These are phyloP conservation scores for Omphalotus guepiniiformis DNA, from an alignment of 768 basidiomycete genomes.

Conservation along the genomic window DNA sequence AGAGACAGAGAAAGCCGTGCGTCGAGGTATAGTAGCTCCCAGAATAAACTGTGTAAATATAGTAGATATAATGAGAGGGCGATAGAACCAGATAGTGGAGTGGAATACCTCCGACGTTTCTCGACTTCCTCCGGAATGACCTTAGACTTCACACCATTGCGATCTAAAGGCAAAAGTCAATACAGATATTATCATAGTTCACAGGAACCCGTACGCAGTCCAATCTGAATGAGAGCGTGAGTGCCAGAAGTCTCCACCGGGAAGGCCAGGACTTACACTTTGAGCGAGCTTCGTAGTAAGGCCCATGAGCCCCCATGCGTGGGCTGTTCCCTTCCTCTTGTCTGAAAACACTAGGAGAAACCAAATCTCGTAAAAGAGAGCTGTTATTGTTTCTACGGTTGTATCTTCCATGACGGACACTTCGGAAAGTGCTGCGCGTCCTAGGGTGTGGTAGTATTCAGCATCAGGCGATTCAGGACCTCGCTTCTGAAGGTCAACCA, in stretches of 20 bases:
- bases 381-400: constrained; percentile 55
- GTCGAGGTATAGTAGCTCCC: constrained; percentile 68
- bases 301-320: constrained; percentile 54
- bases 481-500: constrained; percentile 53
- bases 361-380: constrained; percentile 62
- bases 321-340: constrained; percentile 57
- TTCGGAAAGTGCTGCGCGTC: constrained; percentile 57
- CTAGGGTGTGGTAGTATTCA: constrained; percentile 55
- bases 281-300: constrained; percentile 58
- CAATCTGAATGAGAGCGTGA: constrained; percentile 35
- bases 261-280: constrained; percentile 40
- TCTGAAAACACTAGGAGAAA: constrained; percentile 68
- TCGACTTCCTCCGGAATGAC: constrained; percentile 69
- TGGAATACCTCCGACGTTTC: constrained; percentile 45
- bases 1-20: constrained; percentile 62
- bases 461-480: constrained; percentile 48
- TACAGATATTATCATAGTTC: too few relatives aligned
- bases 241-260: constrained; percentile 6
- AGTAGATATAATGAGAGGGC: too few relatives aligned
- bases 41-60: constrained; percentile 54
- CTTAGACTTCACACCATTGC: constrained; percentile 59
- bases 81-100: neutral
- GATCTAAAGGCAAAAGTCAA: constrained; percentile 38
- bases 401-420: constrained; percentile 66
- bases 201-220: constrained; percentile 48